Base-by-base conservation (phyloP, 164 flowering plant genomes). In the Tinospora cordifolia region DNA sequence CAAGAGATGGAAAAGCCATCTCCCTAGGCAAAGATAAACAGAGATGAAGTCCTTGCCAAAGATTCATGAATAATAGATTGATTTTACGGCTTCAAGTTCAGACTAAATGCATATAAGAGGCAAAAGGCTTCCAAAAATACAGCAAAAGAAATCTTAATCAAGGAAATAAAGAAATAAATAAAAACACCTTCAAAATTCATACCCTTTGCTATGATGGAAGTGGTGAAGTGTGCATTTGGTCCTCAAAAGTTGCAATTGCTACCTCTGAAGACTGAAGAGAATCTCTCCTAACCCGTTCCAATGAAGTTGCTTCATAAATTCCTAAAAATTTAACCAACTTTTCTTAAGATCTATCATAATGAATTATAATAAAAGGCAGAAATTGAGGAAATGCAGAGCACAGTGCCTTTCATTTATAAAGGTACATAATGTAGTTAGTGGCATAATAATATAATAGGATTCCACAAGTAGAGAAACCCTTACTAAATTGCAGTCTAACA, bases 251-350 rank as follows among this genome's bases (percentile, higher is more conserved):
- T 36, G 80, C 89, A 71, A 81, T 76, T 30, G 89, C 75, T 63
- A 75, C 70, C 67, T 85, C 90, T 46, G 80, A 64, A 71, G 65
- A 78, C 51, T 78, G 85, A 34, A 67, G 66, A 68, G 87, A 73
- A 71, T 80, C 87, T 84, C 82, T 88, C 78, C 74, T 84, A 30
- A 57, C 57, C n/a, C 83, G 92, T n/a, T 87, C 97, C 80, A 94
- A 68, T 72, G 97, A 82, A 71, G 98, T 92, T 51, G 97, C 97
- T 80, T 87, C 90, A 76, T 78, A 83, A 77, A 94, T 91, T 71
- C 98, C 98, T 91, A 60, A 69, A 11, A 36, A 58, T 2, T 10
- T 21, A 15, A 40, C 26, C 8, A 39, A 34, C 24, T 36, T 34
- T 24, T 6, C 17, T 17, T 17, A 62, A 49, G 11, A 30, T 64